phyloP scores from a whole-genome alignment of 2,329 filamentous ascomycete genomes.

The Diplodia corticola region DNA sequence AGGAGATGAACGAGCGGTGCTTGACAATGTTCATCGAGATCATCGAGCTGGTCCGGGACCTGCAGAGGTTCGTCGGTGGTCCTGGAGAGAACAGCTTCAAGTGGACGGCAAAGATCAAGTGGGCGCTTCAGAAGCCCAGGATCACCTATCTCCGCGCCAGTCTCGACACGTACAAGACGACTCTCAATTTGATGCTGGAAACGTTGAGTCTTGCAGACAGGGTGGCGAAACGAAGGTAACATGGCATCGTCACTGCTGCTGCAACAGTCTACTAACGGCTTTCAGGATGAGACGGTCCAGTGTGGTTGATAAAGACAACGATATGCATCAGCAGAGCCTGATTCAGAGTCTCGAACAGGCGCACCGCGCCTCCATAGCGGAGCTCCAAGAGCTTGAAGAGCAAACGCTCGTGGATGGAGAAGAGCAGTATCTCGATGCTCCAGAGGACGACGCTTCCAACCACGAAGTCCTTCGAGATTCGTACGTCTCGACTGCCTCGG shows the following conservation, averaged over 20 bases:
- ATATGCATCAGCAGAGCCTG: neutral
- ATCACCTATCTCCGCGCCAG: neutral
- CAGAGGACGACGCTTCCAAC: neutral
- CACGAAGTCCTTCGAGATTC: neutral
- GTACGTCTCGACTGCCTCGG: neutral
- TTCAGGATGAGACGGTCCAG: neutral
- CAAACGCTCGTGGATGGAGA: neutral
- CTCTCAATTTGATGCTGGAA: neutral
- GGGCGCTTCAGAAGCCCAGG: neutral
- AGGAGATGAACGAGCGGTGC: neutral
- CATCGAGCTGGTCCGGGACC: neutral
- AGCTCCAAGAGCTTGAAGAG: neutral
- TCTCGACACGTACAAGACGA: neutral
- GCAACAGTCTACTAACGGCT: too few relatives aligned
- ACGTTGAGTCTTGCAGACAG: neutral
- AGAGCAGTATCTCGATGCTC: neutral
- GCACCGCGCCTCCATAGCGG: neutral
- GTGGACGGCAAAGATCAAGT: neutral
- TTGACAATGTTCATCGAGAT: neutral
- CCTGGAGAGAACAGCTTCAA: neutral
- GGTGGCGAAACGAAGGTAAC: neutral
- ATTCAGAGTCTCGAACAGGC: neutral
- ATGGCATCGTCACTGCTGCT: too few relatives aligned
- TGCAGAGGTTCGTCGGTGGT: neutral
- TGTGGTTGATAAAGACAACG: neutral